Evolutionary conservation across 352 stramenopile species (phyloP).

Genomic region (Thalassiosira mediterranea): DNA sequence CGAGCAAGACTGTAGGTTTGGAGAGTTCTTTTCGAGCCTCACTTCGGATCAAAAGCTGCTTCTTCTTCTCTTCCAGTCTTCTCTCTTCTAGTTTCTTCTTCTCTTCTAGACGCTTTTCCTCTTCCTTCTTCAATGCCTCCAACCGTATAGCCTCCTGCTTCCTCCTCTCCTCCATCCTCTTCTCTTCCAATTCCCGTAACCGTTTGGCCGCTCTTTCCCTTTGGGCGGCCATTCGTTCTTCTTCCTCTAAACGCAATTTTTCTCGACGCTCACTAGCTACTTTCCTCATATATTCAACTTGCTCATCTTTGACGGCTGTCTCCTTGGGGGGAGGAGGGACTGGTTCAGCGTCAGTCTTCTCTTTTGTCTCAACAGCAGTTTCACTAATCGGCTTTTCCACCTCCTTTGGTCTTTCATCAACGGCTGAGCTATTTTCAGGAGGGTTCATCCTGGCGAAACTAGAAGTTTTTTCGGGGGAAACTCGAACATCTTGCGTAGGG

Average conservation of each 20-base stretch:
- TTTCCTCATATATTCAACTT: slow-evolving; percentile 63
- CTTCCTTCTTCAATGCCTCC: background rate
- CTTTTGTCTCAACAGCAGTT: slow-evolving; percentile 16
- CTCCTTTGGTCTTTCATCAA: slow-evolving; percentile 6
- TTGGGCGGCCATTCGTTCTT: slow-evolving; percentile 56
- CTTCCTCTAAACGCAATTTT: slow-evolving; percentile 60
- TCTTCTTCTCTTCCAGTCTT: background rate
- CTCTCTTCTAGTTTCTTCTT: slow-evolving; percentile 36
- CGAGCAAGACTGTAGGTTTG: slow-evolving; percentile 42
- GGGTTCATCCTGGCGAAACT: background rate
- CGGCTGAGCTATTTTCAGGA: slow-evolving; percentile 1
- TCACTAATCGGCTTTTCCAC: background rate
- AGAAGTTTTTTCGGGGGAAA: background rate
- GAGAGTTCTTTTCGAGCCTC: slow-evolving; percentile 33
- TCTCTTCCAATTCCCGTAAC: slow-evolving; percentile 56
- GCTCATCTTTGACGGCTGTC: slow-evolving; percentile 44
- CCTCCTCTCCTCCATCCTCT: slow-evolving; percentile 39
- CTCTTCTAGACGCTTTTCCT: slow-evolving; percentile 30
- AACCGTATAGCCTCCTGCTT: slow-evolving; percentile 15
- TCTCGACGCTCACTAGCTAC: slow-evolving; percentile 66
- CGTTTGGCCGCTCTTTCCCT: slow-evolving; percentile 50
- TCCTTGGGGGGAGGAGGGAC: background rate
- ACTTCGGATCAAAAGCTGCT: slow-evolving; percentile 21
- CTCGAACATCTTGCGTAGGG: background rate
- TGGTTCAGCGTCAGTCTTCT: slow-evolving; percentile 12